Conservation (phyloP, 192 early-diverging fungal species). For the Dissophora ornata region DNA sequence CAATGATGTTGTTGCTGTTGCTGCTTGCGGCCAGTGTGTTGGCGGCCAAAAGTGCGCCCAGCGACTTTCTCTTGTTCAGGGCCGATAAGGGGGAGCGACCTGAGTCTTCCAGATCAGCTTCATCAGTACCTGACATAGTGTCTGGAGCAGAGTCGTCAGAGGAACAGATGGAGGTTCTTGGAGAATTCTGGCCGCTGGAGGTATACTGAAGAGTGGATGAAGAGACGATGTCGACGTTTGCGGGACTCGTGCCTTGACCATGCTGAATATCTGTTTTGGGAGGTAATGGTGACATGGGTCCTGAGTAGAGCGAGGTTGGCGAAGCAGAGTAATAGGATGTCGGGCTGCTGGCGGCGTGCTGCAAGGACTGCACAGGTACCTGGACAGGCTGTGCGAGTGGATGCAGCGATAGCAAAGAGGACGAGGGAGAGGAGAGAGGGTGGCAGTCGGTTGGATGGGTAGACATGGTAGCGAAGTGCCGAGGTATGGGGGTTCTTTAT, state of each 20-base stretch:
- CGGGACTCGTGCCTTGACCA: not conserved
- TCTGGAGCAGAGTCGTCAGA: constrained; percentile 42
- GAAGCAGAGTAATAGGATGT: constrained; percentile 28
- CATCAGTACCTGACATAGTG: constrained; percentile 46
- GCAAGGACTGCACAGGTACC: not conserved
- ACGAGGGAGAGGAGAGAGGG: not conserved
- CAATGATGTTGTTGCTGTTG: constrained; percentile 43
- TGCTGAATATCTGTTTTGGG: constrained; percentile 45
- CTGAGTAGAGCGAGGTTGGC: constrained; percentile 32
- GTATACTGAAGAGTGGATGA: constrained; percentile 25
- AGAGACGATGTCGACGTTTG: not conserved
- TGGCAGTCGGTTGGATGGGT: not conserved
- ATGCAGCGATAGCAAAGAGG: not conserved
- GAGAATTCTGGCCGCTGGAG: constrained; percentile 49
- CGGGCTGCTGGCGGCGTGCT: not conserved
- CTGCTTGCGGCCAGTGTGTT: constrained; percentile 51
- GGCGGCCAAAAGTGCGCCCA: constrained; percentile 52
- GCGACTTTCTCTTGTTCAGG: constrained; percentile 48
- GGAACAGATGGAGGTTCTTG: constrained; percentile 28
- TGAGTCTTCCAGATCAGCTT: constrained; percentile 7
- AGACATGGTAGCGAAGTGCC: constrained; percentile 3
- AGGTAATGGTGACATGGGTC: constrained; percentile 27
- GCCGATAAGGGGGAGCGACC: constrained; percentile 41
- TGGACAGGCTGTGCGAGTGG: constrained; percentile 9
- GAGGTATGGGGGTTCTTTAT: no score